Evolutionary conservation across 2,329 filamentous ascomycete genomes (phyloP).

Genomic region (Sclerotinia spermophila): DNA sequence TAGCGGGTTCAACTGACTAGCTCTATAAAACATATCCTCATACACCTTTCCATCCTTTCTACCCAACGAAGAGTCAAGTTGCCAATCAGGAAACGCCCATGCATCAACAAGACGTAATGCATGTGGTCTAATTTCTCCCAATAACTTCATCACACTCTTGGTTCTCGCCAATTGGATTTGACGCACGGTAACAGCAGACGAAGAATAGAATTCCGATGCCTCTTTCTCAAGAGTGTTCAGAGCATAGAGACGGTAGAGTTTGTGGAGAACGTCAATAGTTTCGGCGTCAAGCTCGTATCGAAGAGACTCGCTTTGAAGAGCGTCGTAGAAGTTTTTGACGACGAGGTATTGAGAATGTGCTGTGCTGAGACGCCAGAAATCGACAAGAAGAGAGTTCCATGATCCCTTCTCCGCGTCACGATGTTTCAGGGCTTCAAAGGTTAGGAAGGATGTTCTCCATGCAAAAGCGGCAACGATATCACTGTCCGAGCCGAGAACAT

Average conservation of each 20-base stretch:
- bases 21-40: slow-evolving; percentile 71
- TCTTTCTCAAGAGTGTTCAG: slow-evolving; percentile 66
- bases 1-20: slow-evolving; percentile 68
- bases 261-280: slow-evolving; percentile 58
- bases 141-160: slow-evolving; percentile 63
- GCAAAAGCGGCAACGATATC: slow-evolving; percentile 72
- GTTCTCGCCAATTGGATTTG: slow-evolving; percentile 69
- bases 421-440: slow-evolving; percentile 71
- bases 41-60: slow-evolving; percentile 72
- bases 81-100: slow-evolving; percentile 77
- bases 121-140: slow-evolving; percentile 70
- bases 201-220: slow-evolving; percentile 69
- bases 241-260: slow-evolving; percentile 63
- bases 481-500: slow-evolving; percentile 65
- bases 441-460: slow-evolving; percentile 70
- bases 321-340: slow-evolving; percentile 74
- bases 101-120: slow-evolving; percentile 68
- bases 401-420: slow-evolving; percentile 70
- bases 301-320: slow-evolving; percentile 54
- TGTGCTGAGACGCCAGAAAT: slow-evolving; percentile 73
- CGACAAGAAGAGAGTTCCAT: slow-evolving; percentile 74
- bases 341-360: slow-evolving; percentile 75
- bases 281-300: slow-evolving; percentile 52
- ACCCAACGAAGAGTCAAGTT: slow-evolving; percentile 68
- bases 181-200: slow-evolving; percentile 63